phyloP scores from a whole-genome alignment of 176 grass and related monocot genomes.

The Panicum miliaceum region DNA sequence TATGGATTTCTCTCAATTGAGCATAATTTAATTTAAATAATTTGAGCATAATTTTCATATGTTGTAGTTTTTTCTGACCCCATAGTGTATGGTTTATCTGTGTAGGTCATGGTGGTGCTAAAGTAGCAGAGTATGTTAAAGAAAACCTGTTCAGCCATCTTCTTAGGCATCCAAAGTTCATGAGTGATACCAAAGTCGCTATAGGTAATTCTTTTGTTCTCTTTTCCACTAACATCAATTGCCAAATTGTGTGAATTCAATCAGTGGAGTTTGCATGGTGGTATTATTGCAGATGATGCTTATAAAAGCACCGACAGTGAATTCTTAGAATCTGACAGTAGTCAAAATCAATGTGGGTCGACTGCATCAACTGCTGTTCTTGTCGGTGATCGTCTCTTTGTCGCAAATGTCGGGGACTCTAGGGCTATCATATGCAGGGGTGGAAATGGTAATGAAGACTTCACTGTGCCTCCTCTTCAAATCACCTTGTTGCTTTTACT shows the following conservation, averaged over 20 bases:
- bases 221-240: not conserved
- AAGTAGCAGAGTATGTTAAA: slow-evolving; percentile 72
- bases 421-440: slow-evolving; percentile 61
- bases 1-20: slow-evolving; percentile 33
- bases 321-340: slow-evolving; percentile 66
- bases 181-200: slow-evolving; percentile 59
- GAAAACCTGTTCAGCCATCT: slow-evolving; percentile 63
- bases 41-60: not conserved
- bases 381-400: slow-evolving; percentile 58
- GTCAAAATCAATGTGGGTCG: slow-evolving; percentile 61
- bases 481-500: not conserved
- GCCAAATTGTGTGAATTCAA: not conserved
- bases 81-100: slow-evolving; percentile 4
- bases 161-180: slow-evolving; percentile 65
- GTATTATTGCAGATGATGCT: slow-evolving; percentile 52
- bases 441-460: slow-evolving; percentile 52
- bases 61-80: slow-evolving; percentile 2
- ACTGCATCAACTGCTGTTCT: slow-evolving; percentile 68
- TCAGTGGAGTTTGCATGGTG: not conserved
- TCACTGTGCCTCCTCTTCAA: not conserved
- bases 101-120: slow-evolving; percentile 71
- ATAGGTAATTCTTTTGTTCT: slow-evolving; percentile 46
- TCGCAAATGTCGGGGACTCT: slow-evolving; percentile 69
- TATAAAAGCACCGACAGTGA: slow-evolving; percentile 68
- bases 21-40: slow-evolving; percentile 3